These are phyloP conservation scores for Clavariopsis aquatica DNA, from an alignment of 495 filamentous ascomycete species.

Conservation along the genomic window DNA sequence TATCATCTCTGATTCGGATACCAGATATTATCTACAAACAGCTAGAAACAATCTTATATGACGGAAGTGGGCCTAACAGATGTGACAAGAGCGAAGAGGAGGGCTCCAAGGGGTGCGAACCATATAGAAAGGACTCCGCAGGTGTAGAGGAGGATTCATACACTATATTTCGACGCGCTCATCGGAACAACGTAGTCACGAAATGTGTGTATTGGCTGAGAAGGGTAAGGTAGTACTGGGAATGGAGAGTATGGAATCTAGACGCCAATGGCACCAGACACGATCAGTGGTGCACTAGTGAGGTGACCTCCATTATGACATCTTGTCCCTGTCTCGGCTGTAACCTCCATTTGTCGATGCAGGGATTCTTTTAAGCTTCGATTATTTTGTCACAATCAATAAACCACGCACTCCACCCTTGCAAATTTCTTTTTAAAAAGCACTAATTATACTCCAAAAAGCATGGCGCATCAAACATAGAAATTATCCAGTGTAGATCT, in stretches of 20 bases:
- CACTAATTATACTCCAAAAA: too few relatives aligned
- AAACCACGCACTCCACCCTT: too few relatives aligned
- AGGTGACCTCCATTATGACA: not conserved
- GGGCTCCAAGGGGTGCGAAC: conserved; percentile 24
- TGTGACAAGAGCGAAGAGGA: conserved; percentile 34
- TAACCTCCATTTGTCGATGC: not conserved
- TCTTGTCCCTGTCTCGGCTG: not conserved
- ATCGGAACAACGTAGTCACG: not conserved
- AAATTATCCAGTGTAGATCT: too few relatives aligned
- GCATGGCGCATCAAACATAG: too few relatives aligned
- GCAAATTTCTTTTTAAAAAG: too few relatives aligned
- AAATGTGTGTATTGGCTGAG: not conserved
- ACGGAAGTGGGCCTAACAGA: conserved; percentile 25
- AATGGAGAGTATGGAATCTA: conserved; percentile 6
- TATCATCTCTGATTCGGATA: conserved; percentile 28
- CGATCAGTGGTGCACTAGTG: not conserved
- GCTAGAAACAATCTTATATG: conserved; percentile 30
- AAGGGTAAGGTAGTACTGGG: not conserved
- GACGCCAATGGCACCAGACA: not conserved
- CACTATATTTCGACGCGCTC: conserved; percentile 4
- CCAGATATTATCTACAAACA: conserved; percentile 34
- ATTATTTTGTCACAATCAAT: too few relatives aligned
- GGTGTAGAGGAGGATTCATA: not conserved
- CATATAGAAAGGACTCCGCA: not conserved
- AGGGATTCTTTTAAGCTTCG: not conserved